Evolutionary conservation across 495 filamentous ascomycete species (phyloP), one percentile per base, ranked within the genome.

Genomic region (Neurospora pannonica): DNA sequence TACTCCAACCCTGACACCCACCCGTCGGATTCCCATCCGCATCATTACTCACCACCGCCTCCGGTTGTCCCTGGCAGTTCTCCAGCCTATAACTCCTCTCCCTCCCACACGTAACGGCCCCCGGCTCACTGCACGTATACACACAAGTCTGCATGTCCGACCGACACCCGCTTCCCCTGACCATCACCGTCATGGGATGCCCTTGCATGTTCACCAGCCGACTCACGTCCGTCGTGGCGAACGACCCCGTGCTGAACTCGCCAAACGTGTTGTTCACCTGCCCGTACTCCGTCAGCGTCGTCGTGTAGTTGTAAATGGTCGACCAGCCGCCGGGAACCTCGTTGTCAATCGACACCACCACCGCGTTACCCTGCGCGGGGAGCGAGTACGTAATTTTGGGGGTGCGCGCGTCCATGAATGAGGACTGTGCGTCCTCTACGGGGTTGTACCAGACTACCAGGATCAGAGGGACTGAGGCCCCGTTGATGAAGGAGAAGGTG

Each of bases 131-230:
- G 54, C 79, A 81, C 36, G 10, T 38, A 40, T 78, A 81, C 6
- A 72, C 78, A 48, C 79, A 81, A 19, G 54, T 70, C 5, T 36
- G 62, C 75, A 81, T 75, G 13, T 79, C 75, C 6, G 75, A 74
- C 19, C 79, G 48, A 40, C 79, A 81, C 4, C 73, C 73, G 69
- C 40, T 62, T 0, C 54, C 60, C 38, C 38, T 46, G 1, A 76
- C 76, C 38, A 36, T 11, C 9, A 79, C 71, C 17, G 73, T 76
- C 79, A 85, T 82, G 39, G 69, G 24, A 71, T 80, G 71, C 17
- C 83, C 83, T 36, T 71, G 69, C 83, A 85, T 84, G 72, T 83
- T 82, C 70, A 83, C 79, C 38, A 84, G 75, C 31, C 81, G 73
- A 15, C 79, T 81, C 38, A 85, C 76, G 72, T 85, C 82, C 36